These are phyloP conservation scores for Phyllosticta ampelicida DNA, from an alignment of 2,329 filamentous ascomycete species.

Conservation along the genomic window DNA sequence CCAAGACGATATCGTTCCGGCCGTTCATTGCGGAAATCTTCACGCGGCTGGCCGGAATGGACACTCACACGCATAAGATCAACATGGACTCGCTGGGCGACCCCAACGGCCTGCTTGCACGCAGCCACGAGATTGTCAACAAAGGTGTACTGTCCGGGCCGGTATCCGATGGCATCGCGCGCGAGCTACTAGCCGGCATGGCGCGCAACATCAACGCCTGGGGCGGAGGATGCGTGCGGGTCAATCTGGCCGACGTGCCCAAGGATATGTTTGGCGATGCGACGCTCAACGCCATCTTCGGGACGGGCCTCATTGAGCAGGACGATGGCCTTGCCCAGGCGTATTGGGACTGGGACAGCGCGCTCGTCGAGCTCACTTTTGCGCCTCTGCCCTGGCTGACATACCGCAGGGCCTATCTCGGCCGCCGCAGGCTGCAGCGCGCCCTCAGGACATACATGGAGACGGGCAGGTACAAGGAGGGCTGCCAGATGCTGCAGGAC, in stretches of 20 bases:
- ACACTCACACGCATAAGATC: slow-evolving; percentile 12
- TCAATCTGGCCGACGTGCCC: not conserved
- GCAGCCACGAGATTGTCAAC: slow-evolving; percentile 6
- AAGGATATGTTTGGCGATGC: slow-evolving; percentile 12
- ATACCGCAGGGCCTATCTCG: slow-evolving; percentile 28
- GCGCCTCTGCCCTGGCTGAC: slow-evolving; percentile 21
- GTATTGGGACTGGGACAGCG: slow-evolving; percentile 35
- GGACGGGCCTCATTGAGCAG: slow-evolving; percentile 33
- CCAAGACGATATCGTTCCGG: slow-evolving; percentile 34
- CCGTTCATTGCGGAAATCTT: slow-evolving; percentile 26
- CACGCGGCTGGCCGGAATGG: slow-evolving; percentile 30
- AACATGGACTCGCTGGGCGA: not conserved
- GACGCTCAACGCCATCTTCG: slow-evolving; percentile 32
- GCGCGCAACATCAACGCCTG: not conserved
- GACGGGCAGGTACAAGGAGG: slow-evolving; percentile 15
- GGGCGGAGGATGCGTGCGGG: not conserved
- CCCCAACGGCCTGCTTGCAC: not conserved
- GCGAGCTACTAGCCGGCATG: not conserved
- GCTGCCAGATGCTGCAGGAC: slow-evolving; percentile 17
- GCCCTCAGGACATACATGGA: slow-evolving; percentile 21
- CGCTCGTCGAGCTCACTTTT: slow-evolving; percentile 20
- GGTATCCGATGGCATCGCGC: not conserved
- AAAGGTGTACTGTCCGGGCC: not conserved
- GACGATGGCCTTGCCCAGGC: slow-evolving; percentile 26
- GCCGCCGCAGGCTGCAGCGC: slow-evolving; percentile 21